Conservation (phyloP, 31 red algal genomes). For the Endocladia muricata region DNA sequence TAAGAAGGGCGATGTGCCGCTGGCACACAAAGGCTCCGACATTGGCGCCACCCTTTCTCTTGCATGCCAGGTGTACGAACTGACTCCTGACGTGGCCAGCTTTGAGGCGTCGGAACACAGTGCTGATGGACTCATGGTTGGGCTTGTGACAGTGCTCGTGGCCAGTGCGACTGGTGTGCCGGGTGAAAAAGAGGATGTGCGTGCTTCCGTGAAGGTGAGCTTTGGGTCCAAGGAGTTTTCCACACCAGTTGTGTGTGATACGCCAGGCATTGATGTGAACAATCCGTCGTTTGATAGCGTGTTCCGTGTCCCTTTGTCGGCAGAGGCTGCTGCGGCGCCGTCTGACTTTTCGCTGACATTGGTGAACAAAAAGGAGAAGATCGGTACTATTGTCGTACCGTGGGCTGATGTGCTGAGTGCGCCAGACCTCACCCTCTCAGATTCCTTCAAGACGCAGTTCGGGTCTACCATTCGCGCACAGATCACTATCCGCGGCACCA, state of each 20-base stretch:
- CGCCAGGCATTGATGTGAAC: constrained; percentile 35
- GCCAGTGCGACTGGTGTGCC: constrained; percentile 48
- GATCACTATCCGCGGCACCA: neutral
- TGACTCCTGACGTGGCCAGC: constrained; percentile 30
- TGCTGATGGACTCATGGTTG: constrained; percentile 13
- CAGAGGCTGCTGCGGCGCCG: neutral
- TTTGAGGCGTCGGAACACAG: constrained; percentile 23
- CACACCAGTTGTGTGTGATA: constrained; percentile 43
- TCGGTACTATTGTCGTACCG: constrained; percentile 20
- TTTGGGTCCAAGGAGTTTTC: constrained; percentile 12
- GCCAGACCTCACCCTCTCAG: constrained; percentile 4
- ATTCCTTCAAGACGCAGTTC: constrained; percentile 5
- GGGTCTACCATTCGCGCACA: constrained; percentile 23
- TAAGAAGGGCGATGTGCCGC: constrained; percentile 24
- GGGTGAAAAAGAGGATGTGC: constrained; percentile 19
- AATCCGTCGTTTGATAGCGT: constrained; percentile 55
- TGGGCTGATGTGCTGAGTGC: constrained; percentile 27
- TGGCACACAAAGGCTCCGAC: constrained; percentile 11
- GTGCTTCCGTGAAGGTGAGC: constrained; percentile 28
- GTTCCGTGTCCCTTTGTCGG: constrained; percentile 46
- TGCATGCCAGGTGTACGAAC: constrained; percentile 26
- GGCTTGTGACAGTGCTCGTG: constrained; percentile 48
- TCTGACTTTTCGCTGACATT: constrained; percentile 45
- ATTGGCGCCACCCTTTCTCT: constrained; percentile 54
- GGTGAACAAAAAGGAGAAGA: constrained; percentile 27